These are phyloP conservation scores for Penicillium aurantiogriseum DNA, from an alignment of 2,329 filamentous ascomycete species.

Conservation along the genomic window DNA sequence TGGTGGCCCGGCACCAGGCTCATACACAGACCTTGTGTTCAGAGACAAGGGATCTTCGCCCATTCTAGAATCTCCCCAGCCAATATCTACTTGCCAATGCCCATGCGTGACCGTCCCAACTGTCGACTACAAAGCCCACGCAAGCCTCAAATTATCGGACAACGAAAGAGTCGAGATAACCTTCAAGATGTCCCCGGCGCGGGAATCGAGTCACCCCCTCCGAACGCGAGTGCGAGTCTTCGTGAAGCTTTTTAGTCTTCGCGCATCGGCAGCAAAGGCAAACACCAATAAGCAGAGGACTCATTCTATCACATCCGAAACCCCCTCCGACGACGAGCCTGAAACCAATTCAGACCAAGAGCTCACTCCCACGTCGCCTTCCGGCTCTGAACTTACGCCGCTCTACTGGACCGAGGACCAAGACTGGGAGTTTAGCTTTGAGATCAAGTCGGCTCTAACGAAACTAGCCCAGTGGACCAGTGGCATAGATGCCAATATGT, in stretches of 20 bases:
- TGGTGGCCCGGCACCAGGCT: not conserved
- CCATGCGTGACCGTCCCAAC: not conserved
- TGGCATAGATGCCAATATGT: not conserved
- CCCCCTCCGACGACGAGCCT: not conserved
- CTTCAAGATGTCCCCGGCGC: conserved; percentile 6
- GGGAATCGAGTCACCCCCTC: not conserved
- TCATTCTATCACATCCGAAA: not conserved
- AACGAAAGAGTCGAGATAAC: conserved; percentile 10
- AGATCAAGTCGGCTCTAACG: not conserved
- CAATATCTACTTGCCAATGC: not conserved
- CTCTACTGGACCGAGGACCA: not conserved
- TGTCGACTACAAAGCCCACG: not conserved
- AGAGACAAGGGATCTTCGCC: not conserved
- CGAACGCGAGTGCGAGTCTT: conserved; percentile 13
- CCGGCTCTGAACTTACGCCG: not conserved
- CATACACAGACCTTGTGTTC: not conserved
- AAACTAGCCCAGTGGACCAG: not conserved
- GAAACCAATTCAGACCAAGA: not conserved
- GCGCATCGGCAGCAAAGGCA: conserved; percentile 8
- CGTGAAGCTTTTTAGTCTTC: conserved; percentile 14
- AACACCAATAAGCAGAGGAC: not conserved
- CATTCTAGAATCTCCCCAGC: not conserved
- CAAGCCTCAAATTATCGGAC: not conserved
- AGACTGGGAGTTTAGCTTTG: not conserved
- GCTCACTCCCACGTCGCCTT: not conserved